Percentiles rank a stretch among this genome's conserved stretches.
Evolutionary conservation across 2,329 filamentous ascomycete species (phyloP).

Genomic region (Ophiosphaerella narmari): DNA sequence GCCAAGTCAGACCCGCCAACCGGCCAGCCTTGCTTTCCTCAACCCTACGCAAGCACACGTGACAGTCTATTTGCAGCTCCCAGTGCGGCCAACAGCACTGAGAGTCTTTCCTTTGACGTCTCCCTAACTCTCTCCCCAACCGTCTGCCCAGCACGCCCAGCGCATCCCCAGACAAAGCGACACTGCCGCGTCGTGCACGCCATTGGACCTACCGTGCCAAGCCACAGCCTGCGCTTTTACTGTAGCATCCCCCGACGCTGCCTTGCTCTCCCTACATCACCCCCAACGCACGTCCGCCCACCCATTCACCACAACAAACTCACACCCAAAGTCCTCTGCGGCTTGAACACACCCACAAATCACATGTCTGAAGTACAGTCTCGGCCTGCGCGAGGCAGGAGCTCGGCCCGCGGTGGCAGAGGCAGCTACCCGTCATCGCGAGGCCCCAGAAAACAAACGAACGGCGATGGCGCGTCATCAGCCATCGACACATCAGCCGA

Average conservation of each 20-base stretch:
- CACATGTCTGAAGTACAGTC: constrained; percentile 93
- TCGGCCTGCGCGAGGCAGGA: constrained; percentile 87
- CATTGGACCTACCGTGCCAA: constrained; percentile 32
- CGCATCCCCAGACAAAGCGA: constrained; percentile 22
- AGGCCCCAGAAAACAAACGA: constrained; percentile 60
- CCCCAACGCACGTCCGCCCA: constrained; percentile 30
- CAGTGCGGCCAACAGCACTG: background rate
- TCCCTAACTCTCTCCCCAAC: constrained; percentile 3
- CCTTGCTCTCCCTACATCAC: constrained; percentile 39
- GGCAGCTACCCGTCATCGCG: constrained; percentile 64
- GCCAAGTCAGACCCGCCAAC: too few relatives aligned
- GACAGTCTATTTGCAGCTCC: background rate
- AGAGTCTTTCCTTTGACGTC: background rate
- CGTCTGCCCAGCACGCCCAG: constrained; percentile 8
- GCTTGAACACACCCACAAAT: constrained; percentile 49
- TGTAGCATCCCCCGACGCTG: constrained; percentile 34
- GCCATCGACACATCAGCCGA: constrained; percentile 71
- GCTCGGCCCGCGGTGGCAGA: constrained; percentile 83
- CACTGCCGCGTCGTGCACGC: constrained; percentile 21
- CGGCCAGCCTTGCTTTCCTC: background rate
- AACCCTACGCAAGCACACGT: background rate
- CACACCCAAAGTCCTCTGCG: constrained; percentile 26
- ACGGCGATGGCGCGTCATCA: constrained; percentile 70
- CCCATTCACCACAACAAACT: constrained; percentile 19
- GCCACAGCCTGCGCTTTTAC: constrained; percentile 35